A percentile compares a stretch with the other conserved stretches of the same genome.
phyloP scores from a whole-genome alignment of 2,329 filamentous ascomycete genomes.

The Paecilomyces sp. region DNA sequence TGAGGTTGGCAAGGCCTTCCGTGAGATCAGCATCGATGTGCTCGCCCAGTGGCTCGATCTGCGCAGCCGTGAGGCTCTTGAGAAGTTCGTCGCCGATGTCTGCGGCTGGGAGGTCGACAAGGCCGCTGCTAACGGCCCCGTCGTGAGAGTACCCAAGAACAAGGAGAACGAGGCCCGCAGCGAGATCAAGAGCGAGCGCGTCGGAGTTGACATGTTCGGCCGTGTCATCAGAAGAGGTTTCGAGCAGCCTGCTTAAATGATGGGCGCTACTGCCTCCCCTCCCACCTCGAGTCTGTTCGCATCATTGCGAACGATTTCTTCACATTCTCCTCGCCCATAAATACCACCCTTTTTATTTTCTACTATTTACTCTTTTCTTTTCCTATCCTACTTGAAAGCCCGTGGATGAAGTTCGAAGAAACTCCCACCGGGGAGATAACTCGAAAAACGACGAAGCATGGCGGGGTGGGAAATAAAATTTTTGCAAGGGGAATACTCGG shows the following conservation, averaged over 20 bases:
- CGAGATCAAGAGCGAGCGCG: conserved; percentile 89
- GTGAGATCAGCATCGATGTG: conserved; percentile 61
- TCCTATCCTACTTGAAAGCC: background rate
- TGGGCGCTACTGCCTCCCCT: background rate
- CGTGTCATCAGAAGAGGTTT: conserved; percentile 75
- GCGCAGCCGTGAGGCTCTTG: conserved; percentile 54
- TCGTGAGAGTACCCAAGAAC: conserved; percentile 77
- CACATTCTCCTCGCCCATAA: background rate
- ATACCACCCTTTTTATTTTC: background rate
- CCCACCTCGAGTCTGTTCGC: background rate
- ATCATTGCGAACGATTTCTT: background rate
- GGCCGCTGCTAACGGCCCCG: conserved; percentile 9
- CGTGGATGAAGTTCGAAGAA: background rate
- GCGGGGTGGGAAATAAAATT: background rate
- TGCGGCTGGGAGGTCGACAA: conserved; percentile 79
- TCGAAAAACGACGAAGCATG: background rate
- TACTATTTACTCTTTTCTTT: background rate
- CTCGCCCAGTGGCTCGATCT: conserved; percentile 72
- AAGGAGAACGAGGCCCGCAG: conserved; percentile 97
- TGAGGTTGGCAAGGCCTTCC: conserved; percentile 73
- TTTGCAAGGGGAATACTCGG: background rate
- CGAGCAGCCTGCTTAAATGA: conserved; percentile 63
- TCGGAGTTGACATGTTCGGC: conserved; percentile 49
- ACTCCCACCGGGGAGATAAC: background rate
- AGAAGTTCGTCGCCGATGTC: conserved; percentile 75